These are phyloP conservation scores for Trametes villosa DNA, from an alignment of 768 basidiomycete species.

Conservation along the genomic window DNA sequence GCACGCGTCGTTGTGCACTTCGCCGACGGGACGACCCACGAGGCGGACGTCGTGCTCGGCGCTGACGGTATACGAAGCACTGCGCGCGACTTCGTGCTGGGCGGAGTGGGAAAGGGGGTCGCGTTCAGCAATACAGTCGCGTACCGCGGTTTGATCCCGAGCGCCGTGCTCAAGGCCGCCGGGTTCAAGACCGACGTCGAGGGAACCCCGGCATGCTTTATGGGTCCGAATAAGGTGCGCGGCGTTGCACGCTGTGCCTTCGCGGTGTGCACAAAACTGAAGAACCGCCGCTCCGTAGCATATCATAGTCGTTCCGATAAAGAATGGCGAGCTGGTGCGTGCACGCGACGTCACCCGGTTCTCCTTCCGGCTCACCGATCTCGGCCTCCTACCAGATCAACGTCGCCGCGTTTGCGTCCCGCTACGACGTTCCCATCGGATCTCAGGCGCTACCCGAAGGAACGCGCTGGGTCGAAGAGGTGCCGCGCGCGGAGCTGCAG, in stretches of 20 bases:
- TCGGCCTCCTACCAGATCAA: constrained; percentile 40
- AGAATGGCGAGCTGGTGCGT: constrained; percentile 44
- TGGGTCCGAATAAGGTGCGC: constrained; percentile 43
- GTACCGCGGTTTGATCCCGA: constrained; percentile 52
- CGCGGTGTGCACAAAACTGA: not conserved
- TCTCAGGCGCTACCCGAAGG: constrained; percentile 6
- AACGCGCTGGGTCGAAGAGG: constrained; percentile 45
- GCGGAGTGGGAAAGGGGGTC: constrained; percentile 16
- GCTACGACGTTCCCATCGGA: constrained; percentile 29
- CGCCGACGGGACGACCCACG: constrained; percentile 50
- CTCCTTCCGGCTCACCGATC: not conserved
- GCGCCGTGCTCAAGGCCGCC: constrained; percentile 42
- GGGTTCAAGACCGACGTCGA: constrained; percentile 48
- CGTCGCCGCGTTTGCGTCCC: constrained; percentile 47
- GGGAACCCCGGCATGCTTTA: constrained; percentile 44
- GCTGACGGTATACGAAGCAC: constrained; percentile 42
- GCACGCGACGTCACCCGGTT: not conserved
- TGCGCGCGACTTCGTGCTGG: constrained; percentile 44
- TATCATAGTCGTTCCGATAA: constrained; percentile 55
- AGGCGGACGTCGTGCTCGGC: constrained; percentile 54
- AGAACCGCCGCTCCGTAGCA: constrained; percentile 43
- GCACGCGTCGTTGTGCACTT: constrained; percentile 45
- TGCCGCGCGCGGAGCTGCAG: constrained; percentile 48
- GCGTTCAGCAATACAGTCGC: constrained; percentile 51
- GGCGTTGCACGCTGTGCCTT: not conserved